Evolutionary conservation across 768 basidiomycete genomes (phyloP).

Genomic region (Tulasnella calospora): DNA sequence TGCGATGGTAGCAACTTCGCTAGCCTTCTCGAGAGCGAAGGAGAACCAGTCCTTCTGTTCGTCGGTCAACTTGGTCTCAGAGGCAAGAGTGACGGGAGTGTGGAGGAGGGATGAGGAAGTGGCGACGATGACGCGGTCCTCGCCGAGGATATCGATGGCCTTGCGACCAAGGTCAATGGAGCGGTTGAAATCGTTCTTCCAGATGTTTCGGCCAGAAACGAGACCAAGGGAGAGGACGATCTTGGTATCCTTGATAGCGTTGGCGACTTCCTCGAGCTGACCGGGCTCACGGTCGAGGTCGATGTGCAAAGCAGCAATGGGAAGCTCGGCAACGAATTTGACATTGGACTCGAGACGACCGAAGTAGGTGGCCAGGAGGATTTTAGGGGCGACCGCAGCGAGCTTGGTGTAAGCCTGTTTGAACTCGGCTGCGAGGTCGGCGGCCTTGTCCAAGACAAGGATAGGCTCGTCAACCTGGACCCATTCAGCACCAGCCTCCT

Average conservation of each 20-base stretch:
- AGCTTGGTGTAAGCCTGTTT: constrained; percentile 75
- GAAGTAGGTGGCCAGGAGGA: constrained; percentile 94
- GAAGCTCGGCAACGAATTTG: constrained; percentile 83
- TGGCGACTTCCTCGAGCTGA: constrained; percentile 78
- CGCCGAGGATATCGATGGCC: constrained; percentile 76
- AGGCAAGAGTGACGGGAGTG: constrained; percentile 91
- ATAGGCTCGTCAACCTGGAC: constrained; percentile 98
- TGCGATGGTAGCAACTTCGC: constrained; percentile 84
- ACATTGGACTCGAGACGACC: constrained; percentile 91
- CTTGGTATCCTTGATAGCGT: constrained; percentile 75
- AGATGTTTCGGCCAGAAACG: constrained; percentile 98
- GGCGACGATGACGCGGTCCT: constrained; percentile 84
- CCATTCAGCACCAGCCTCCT: constrained; percentile 86
- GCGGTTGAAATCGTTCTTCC: constrained; percentile 91
- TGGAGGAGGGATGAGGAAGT: constrained; percentile 98
- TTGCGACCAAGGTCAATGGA: constrained; percentile 79
- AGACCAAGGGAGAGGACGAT: constrained; percentile 87
- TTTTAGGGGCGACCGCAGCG: constrained; percentile 77
- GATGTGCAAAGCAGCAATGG: constrained; percentile 89
- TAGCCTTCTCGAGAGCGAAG: constrained; percentile 93
- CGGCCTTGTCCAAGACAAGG: constrained; percentile 84
- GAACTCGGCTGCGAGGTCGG: constrained; percentile 73
- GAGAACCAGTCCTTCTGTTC: constrained; percentile 98
- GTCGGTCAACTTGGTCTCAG: constrained; percentile 81
- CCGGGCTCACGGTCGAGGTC: constrained; percentile 90